phyloP scores from a whole-genome alignment of 2,329 filamentous ascomycete species.

The Apiospora pterosperma region DNA sequence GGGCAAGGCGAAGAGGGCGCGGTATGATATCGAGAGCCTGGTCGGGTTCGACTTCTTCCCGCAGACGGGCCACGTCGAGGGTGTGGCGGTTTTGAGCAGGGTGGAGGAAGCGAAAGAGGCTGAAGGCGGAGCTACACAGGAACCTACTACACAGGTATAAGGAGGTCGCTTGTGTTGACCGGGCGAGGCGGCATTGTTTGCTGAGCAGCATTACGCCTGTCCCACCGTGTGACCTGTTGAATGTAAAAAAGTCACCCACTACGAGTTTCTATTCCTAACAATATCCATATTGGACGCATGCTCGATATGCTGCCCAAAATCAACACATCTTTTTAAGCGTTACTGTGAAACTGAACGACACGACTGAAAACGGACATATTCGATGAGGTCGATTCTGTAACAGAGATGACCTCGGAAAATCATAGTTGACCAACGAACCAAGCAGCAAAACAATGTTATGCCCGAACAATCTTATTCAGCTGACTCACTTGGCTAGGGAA shows the following conservation, averaged over 20 bases:
- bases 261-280: no score
- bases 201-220: background rate
- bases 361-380: no score
- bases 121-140: background rate
- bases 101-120: slow-evolving; percentile 33
- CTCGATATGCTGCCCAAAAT: no score
- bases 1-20: slow-evolving; percentile 29
- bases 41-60: slow-evolving; percentile 97
- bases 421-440: background rate
- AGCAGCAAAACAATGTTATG: background rate
- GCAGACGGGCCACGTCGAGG: slow-evolving; percentile 71
- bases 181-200: background rate
- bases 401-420: background rate
- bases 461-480: background rate
- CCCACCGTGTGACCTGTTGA: background rate
- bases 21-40: slow-evolving; percentile 86
- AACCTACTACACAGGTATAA: background rate
- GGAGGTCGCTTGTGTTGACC: background rate
- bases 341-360: background rate
- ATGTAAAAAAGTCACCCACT: no score
- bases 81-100: slow-evolving; percentile 61
- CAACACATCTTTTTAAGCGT: no score
- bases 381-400: no score
- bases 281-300: no score
- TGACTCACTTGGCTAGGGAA: background rate